A percentile compares a stretch with the other conserved stretches of the same genome.
Conservation (phyloP, 2,329 filamentous ascomycete species). For the Ophiostoma himal-ulmi region DNA sequence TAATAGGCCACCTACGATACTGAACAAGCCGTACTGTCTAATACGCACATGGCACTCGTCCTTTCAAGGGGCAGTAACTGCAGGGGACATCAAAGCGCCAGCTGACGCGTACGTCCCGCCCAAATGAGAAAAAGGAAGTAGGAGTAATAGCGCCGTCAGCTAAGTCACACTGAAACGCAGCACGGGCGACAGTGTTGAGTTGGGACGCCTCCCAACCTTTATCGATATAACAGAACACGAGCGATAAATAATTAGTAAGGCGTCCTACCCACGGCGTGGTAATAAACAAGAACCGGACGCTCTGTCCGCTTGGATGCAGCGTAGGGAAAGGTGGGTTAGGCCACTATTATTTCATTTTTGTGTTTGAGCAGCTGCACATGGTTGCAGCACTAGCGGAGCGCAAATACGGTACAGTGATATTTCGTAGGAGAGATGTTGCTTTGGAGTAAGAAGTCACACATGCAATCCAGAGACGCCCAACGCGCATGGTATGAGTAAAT, state of each 20-base stretch:
- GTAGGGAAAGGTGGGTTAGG: background rate
- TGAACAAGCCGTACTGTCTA: background rate
- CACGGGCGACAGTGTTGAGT: background rate
- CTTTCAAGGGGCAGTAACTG: background rate
- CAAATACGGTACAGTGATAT: background rate
- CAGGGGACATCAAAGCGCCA: background rate
- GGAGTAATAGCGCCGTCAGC: conserved; percentile 29
- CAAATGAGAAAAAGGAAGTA: background rate
- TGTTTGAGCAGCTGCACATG: background rate
- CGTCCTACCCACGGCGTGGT: too few species aligned
- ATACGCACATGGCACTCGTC: background rate
- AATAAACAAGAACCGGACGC: too few species aligned
- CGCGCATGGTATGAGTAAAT: background rate
- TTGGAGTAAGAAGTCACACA: too few species aligned
- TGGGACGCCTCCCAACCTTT: background rate
- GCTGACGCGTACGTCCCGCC: conserved; percentile 5
- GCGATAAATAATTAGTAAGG: too few species aligned
- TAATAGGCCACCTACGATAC: background rate
- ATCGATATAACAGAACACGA: background rate
- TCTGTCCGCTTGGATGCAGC: background rate
- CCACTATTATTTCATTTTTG: background rate
- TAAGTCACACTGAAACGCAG: background rate
- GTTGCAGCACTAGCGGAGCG: background rate
- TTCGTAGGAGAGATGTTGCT: background rate
- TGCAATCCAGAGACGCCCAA: background rate